Evolutionary conservation across 352 stramenopile species (phyloP).

Genomic region (Globisporangium solare): DNA sequence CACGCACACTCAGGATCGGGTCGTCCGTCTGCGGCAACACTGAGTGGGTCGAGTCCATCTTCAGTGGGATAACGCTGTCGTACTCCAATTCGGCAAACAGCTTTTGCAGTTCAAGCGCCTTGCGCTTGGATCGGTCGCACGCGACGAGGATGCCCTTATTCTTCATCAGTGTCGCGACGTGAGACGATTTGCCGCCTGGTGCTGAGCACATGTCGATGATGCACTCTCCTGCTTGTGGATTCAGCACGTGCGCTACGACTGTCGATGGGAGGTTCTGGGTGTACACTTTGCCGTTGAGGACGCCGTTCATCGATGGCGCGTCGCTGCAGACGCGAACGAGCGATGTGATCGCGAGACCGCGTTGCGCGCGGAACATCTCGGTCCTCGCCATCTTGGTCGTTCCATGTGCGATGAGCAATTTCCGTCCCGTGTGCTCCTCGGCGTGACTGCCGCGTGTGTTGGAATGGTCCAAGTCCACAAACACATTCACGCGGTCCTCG

Average conservation of each 20-base stretch:
- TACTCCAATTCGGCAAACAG: slow-evolving; percentile 68
- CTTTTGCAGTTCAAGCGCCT: slow-evolving; percentile 71
- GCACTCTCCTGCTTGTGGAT: slow-evolving; percentile 76
- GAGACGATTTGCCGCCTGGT: slow-evolving; percentile 91
- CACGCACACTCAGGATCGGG: slow-evolving; percentile 31
- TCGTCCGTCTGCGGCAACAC: slow-evolving; percentile 51
- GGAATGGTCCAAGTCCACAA: slow-evolving; percentile 81
- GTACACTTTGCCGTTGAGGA: slow-evolving; percentile 83
- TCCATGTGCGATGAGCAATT: slow-evolving; percentile 73
- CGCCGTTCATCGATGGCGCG: slow-evolving; percentile 85
- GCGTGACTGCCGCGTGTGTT: slow-evolving; percentile 67
- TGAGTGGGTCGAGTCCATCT: slow-evolving; percentile 88
- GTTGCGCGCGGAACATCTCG: slow-evolving; percentile 69
- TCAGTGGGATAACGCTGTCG: slow-evolving; percentile 51
- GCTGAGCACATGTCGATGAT: slow-evolving; percentile 94
- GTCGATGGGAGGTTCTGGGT: slow-evolving; percentile 93
- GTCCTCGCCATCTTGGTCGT: slow-evolving; percentile 68
- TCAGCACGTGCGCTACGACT: slow-evolving; percentile 86
- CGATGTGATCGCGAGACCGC: slow-evolving; percentile 58
- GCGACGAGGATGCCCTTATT: slow-evolving; percentile 83
- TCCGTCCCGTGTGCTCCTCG: slow-evolving; percentile 69
- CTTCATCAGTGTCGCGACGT: slow-evolving; percentile 90
- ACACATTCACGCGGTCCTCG: slow-evolving; percentile 80
- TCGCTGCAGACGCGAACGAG: slow-evolving; percentile 73
- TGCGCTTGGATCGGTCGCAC: slow-evolving; percentile 90